Base-by-base conservation (phyloP, 352 stramenopile species). In the Pythium plurisporium region DNA sequence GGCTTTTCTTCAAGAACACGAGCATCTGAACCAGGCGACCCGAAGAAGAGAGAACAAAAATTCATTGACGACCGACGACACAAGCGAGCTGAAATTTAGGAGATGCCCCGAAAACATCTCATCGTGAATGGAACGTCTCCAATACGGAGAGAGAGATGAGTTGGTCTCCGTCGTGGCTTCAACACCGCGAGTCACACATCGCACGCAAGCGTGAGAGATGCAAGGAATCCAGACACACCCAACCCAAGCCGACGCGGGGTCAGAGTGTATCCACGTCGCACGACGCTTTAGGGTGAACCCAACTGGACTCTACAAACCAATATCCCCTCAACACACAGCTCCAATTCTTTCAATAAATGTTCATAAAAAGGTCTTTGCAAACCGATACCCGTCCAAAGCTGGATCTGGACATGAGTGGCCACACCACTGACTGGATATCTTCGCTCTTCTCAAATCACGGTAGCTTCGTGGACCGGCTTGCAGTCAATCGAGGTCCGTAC, bases 181-280 rank as follows among this genome's bases (percentile, higher is more conserved):
- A n/a, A 47, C 11, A 17, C 25, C 15, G 36, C 49, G 49, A 46
- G 49, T 56, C 49, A 45, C 34, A 19, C 49, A 17, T 56, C 34
- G 49, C 49, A 56, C 49, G 49, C 14, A 36, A 56, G 49, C 6
- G 49, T 5, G 48, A 14, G 30, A 53, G 49, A 47, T 48, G 36
- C 26, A 15, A 55, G 15, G 49, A 56, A 56, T 47, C 34, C 34
- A 55, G 15, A 26, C 44, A 25, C 17, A 11, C n/a, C 27, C 29
- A n/a, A n/a, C n/a, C n/a, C n/a, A n/a, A n/a, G n/a, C n/a, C n/a
- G n/a, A n/a, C 27, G 17, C 27, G 27, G 26, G 43, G 43, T 7
- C n/a, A 5, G n/a, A 48, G 23, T 26, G 27, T 51, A 49, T 34
- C 42, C 42, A 49, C 42, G 25, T 49, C 42, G 25, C 41, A 36